Base-by-base conservation (phyloP, 2,329 filamentous ascomycete species). In the Aureobasidium mangrovei region DNA sequence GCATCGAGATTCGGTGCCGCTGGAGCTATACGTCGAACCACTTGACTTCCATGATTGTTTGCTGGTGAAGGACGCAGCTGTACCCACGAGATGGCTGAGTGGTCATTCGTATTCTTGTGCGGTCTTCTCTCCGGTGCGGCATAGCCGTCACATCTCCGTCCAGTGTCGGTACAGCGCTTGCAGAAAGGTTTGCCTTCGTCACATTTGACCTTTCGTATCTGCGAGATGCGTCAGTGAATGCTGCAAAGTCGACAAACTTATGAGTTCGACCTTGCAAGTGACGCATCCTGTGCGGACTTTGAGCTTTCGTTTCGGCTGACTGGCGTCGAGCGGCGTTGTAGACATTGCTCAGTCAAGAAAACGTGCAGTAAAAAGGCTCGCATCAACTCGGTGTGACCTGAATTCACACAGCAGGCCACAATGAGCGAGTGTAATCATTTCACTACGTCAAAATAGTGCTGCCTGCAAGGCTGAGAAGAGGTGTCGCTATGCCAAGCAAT, bases 141-240 rank as follows among this genome's bases (percentile, higher is more conserved):
- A 53, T 82, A 81, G 56, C 79, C 79, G 61, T 82, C 79, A 61
- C 79, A 82, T 59, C 72, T 74, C 51, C 79, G 72, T 9, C 79
- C 77, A 3, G 78, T 80, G 54, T 74, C 77, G 33, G 71, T 72
- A 60, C 79, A 82, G 55, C 77, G 74, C 35, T 72, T 64, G 59
- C 79, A 82, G 38, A 64, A 67, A 1, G 78, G 78, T 54, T 76
- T 79, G 18, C 65, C 67, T 65, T 81, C 78, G 58, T 80, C 78
- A 62, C 78, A 82, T 63, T 81, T 81, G 52, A 81, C 74, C 55
- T 77, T 76, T 48, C 78, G 75, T 32, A 77, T 72, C 65, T 77
- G 80, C 53, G 26, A 8, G 5, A 33, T 38, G 8, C 3, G 10
- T 51, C 10, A 51, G 47, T 6, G 18, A 18, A 18, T 18, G 18